Evolutionary conservation across 108 stramenopile genomes (phyloP), one percentile per base, ranked within the genome.

Genomic region (Fistulifera pelliculosa): DNA sequence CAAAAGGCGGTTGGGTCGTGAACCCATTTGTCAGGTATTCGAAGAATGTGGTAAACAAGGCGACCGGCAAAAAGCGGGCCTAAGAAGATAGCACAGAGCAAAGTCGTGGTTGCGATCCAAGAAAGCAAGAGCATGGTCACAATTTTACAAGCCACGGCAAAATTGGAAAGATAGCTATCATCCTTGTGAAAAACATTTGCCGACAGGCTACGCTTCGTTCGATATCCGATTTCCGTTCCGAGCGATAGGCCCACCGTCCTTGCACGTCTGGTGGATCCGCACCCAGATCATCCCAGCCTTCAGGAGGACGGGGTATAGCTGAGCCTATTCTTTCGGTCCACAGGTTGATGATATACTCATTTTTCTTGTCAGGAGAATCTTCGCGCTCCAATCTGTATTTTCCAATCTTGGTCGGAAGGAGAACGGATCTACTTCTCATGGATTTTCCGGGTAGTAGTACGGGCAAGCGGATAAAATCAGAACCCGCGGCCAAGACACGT

Each of bases 261-360:
- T 93, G 87, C 10, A 75, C 79, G 54, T 66, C 77, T 16, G 91
- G 82, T 22, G 85, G 85, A 10, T 87, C 91, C 28, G 65, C 79
- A 43, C 80, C 85, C 23, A 93, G 77, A 56, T 93, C 87, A 58
- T 93, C 91, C 91, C 91, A 93, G 15, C 87, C 91, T 68, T 87
- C 83, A 5, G 91, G 91, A 1, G 91, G 91, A 16, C 91, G 69
- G 12, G 83, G 61, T 57, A 93, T 85, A 39, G 71, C 58, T 1
- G 66, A 66, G 10, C 82, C 86, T 31, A 60, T 41, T 0, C 69
- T 55, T 64, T 93, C 90, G 44, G 52, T 48, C 75, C 81, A 93
- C 16, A 92, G 52, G 54, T 82, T 79, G 49, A 91, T 85, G 0
- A 66, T 43, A 27, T 38, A 26, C 27, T 58, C 35, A 15, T 38